These are phyloP conservation scores for Nitzschia palea DNA, from an alignment of 108 stramenopile genomes.

Conservation along the genomic window DNA sequence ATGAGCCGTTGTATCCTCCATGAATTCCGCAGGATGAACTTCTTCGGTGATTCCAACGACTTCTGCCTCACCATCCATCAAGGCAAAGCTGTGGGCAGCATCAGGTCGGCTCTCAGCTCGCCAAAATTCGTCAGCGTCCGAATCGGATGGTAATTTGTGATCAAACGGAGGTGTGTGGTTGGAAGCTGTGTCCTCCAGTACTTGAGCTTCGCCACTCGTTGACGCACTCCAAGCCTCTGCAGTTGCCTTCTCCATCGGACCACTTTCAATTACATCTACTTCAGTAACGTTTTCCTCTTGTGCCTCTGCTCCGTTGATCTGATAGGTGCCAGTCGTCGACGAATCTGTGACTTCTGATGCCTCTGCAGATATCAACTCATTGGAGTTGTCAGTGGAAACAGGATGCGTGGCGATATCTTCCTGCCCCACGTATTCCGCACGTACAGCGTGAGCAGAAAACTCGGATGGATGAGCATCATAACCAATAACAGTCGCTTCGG, in stretches of 20 bases:
- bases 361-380: background rate
- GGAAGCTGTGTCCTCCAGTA: slow-evolving; percentile 9
- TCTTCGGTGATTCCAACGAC: slow-evolving; percentile 42
- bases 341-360: background rate
- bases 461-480: slow-evolving; percentile 36
- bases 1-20: slow-evolving; percentile 14
- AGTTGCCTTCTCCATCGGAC: slow-evolving; percentile 28
- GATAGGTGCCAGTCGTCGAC: background rate
- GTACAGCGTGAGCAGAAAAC: slow-evolving; percentile 15
- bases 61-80: slow-evolving; percentile 28
- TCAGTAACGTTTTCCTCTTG: slow-evolving; percentile 22
- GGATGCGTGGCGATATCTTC: slow-evolving; percentile 3
- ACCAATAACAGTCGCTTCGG: slow-evolving; percentile 32
- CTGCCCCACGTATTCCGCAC: slow-evolving; percentile 36
- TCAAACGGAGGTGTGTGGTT: background rate
- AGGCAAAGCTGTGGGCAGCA: background rate
- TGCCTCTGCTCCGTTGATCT: slow-evolving; percentile 9
- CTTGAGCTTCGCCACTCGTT: slow-evolving; percentile 22
- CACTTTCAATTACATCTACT: slow-evolving; percentile 46
- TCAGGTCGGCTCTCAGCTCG: background rate
- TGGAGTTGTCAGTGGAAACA: background rate
- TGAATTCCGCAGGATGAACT: slow-evolving; percentile 37
- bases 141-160: background rate
- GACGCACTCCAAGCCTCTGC: slow-evolving; percentile 10
- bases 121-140: background rate